A percentile compares a stretch with the other conserved stretches of the same genome.
Conservation (phyloP, 2,329 filamentous ascomycete species). For the Orbilia brochopaga region DNA sequence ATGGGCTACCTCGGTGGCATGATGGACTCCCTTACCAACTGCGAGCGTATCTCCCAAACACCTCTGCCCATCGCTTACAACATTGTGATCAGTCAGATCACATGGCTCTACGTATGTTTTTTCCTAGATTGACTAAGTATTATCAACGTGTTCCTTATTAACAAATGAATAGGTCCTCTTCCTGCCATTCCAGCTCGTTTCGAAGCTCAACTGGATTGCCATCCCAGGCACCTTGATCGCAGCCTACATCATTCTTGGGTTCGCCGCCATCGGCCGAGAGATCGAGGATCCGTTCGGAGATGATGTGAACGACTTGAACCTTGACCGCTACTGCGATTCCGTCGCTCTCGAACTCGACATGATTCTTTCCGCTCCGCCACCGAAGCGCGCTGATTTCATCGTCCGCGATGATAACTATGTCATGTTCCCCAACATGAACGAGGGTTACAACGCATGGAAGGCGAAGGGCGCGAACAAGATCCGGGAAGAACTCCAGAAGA, state of each 20-base stretch:
- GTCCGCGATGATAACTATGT: conserved; percentile 58
- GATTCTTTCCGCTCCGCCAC: conserved; percentile 67
- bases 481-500: conserved; percentile 48
- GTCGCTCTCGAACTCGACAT: conserved; percentile 76
- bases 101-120: conserved; percentile 74
- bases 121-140: not conserved
- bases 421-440: conserved; percentile 60
- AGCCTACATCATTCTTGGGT: conserved; percentile 81
- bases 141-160: not conserved
- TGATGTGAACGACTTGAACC: conserved; percentile 80
- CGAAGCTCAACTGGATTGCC: conserved; percentile 71
- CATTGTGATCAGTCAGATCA: conserved; percentile 84
- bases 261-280: conserved; percentile 76
- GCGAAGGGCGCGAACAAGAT: conserved; percentile 62
- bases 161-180: conserved; percentile 57
- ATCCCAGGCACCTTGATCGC: conserved; percentile 76
- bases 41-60: conserved; percentile 80
- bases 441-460: conserved; percentile 63
- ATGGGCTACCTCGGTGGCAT: conserved; percentile 64
- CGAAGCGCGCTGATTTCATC: conserved; percentile 64
- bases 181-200: conserved; percentile 79
- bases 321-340: conserved; percentile 78
- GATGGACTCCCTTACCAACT: conserved; percentile 74
- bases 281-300: conserved; percentile 85
- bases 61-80: conserved; percentile 82